phyloP scores from a whole-genome alignment of 257 asterid genomes.

The Gardenia jasminoides region DNA sequence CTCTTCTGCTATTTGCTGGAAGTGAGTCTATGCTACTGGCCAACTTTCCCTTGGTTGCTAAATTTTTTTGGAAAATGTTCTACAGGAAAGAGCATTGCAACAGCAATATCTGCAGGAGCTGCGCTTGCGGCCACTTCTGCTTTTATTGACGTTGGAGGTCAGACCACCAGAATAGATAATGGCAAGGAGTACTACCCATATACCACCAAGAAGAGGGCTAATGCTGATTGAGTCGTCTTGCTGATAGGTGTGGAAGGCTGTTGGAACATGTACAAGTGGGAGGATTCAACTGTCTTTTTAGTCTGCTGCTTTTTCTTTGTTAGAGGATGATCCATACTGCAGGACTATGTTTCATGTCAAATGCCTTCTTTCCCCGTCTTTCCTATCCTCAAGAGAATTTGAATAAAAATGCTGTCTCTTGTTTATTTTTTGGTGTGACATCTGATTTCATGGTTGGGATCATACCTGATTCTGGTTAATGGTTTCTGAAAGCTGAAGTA shows the following conservation, averaged over 20 bases:
- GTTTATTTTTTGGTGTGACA: not conserved
- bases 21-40: not conserved
- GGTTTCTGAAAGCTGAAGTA: not conserved
- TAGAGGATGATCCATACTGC: slow-evolving; percentile 3
- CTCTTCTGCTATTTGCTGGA: not conserved
- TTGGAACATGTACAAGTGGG: slow-evolving; percentile 6
- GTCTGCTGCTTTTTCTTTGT: slow-evolving; percentile 11
- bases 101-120: slow-evolving; percentile 81
- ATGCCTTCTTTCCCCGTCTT: not conserved
- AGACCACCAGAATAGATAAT: slow-evolving; percentile 63
- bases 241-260: not conserved
- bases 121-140: slow-evolving; percentile 76
- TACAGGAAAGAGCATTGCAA: slow-evolving; percentile 73
- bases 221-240: slow-evolving; percentile 29
- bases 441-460: not conserved
- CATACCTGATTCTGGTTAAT: not conserved
- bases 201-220: slow-evolving; percentile 70
- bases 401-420: slow-evolving; percentile 15
- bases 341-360: slow-evolving; percentile 1
- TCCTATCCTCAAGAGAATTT: slow-evolving; percentile 6
- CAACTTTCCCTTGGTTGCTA: not conserved
- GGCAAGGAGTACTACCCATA: slow-evolving; percentile 85
- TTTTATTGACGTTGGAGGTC: slow-evolving; percentile 66
- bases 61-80: not conserved
- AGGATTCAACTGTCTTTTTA: slow-evolving; percentile 8